Base-by-base conservation (phyloP, 768 basidiomycete species). In the Kwoniella sp. region DNA sequence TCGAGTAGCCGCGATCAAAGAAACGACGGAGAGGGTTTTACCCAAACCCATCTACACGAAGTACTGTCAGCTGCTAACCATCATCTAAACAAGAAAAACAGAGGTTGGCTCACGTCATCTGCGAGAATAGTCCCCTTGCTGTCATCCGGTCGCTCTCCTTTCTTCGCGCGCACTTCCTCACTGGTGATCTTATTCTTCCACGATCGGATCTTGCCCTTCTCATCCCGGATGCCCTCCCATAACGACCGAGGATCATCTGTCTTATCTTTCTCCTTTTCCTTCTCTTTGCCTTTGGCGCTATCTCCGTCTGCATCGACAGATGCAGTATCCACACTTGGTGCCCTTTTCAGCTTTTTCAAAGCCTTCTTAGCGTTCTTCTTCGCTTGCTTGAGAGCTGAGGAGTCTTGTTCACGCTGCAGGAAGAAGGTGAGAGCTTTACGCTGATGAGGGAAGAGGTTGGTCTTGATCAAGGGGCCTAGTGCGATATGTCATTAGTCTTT, bases 381-480 rank as follows among this genome's bases (percentile, higher is more conserved):
- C 6, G 74, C 73, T 29, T 68, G 63, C 61, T 77, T 79, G 25
- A 79, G 59, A 44, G 65, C 64, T 29, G 73, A 70, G 25, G 55
- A 55, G 53, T 81, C 80, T n/a, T 77, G 90, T 88, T 77, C 83
- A 27, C 96, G 86, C 74, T 96, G 91, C 21, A 97, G 84, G 54
- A 99, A 83, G 81, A 99, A 99, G 1, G 95, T 92, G 21, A 99
- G 84, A 24, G 95, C 96, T 80, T 95, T 95, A 82, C 93, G 95
- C 82, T 99, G 96, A 83, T 99, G 96, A 21, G 95, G 92, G 81
- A 98, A 99, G 8, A 99, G 83, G 51, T 82, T 84, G 22, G 96
- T 96, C 37, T 88, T 89, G 58, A 99, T 86, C 60, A 80, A 74
- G 0, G 79, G 77, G 22, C 81, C 80, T 81, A 66, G n/a, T n/a